Base-by-base conservation (phyloP, 805 yeast species). In the Ogataea pilisensis region DNA sequence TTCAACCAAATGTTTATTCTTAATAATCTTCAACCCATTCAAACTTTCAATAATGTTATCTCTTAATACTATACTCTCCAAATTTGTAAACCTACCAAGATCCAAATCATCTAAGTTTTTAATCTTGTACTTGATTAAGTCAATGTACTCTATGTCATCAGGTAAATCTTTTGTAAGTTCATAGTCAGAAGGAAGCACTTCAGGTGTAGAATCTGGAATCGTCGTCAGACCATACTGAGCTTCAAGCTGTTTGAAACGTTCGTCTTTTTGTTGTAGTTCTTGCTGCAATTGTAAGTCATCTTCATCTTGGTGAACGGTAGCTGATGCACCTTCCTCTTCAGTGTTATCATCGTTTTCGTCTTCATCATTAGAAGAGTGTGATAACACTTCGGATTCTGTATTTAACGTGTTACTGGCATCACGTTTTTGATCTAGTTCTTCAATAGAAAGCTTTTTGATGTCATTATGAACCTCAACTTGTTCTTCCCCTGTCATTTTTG, bases 31-130 rank as follows among this genome's bases (percentile, higher is more conserved):
- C 16, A 91, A 66, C 8, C 80, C 89, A 33, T 78, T 73, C 29
- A 90, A 71, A n/a, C 83, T 75, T 22, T 84, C 80, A 30, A 93
- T 68, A 48, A 88, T 66, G 61, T 93, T 93, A 55, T 89, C 95
- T 57, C 99, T 76, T 44, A 93, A 68, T 45, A 89, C 83, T 17
- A 91, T 65, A 4, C 69, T 58, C 49, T 75, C 80, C 44, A 89
- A 65, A 22, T 75, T 61, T 1, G 32, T 56, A 58, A 89, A 86
- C 42, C 86, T 66, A 12, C 56, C 59, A 35, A 87, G 63, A 25
- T 75, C 68, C 49, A 87, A 66, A 44, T 73, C 86, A 40, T 78
- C 82, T 54, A 88, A 53, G 0, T 84, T 74, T 8, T 68, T 55
- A 31, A 87, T 78, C 61, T 84, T 85, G 57, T 83, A 63, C 56